Percentiles rank a stretch among this genome's conserved stretches.
These are phyloP conservation scores for Lyophyllum decastes DNA, from an alignment of 768 basidiomycete species.

Conservation along the genomic window DNA sequence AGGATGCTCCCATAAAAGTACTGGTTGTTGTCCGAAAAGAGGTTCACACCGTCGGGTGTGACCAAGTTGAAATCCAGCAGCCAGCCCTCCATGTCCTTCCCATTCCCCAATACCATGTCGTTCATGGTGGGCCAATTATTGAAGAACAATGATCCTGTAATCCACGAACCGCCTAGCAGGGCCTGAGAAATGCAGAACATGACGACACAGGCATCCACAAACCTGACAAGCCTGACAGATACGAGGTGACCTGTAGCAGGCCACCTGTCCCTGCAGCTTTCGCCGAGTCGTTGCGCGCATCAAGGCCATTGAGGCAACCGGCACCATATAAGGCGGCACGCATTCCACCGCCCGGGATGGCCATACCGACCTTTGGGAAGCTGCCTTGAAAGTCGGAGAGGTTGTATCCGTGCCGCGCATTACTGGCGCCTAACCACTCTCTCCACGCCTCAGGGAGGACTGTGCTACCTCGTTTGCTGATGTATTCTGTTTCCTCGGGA, in stretches of 20 bases:
- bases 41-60: constrained; percentile 51
- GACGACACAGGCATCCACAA: constrained; percentile 9
- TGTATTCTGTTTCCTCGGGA: constrained; percentile 48
- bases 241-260: constrained; percentile 69
- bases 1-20: constrained; percentile 55
- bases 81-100: constrained; percentile 50
- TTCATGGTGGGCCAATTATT: constrained; percentile 63
- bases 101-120: constrained; percentile 63
- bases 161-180: constrained; percentile 63
- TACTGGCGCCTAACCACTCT: constrained; percentile 60
- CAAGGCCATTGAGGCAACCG: constrained; percentile 56
- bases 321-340: constrained; percentile 70
- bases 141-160: constrained; percentile 60
- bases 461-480: constrained; percentile 39
- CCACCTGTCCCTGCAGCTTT: constrained; percentile 65
- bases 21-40: constrained; percentile 48
- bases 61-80: constrained; percentile 56
- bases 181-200: not conserved
- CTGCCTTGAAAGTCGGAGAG: constrained; percentile 38
- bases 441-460: constrained; percentile 53
- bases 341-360: constrained; percentile 71
- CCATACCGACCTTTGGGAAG: constrained; percentile 60
- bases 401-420: constrained; percentile 53
- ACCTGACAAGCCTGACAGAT: constrained; percentile 70
- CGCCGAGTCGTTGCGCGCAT: constrained; percentile 60